A percentile compares a stretch with the other conserved stretches of the same genome.
Conservation (phyloP, 495 filamentous ascomycete species). For the Penicillium psychrofluorescens region DNA sequence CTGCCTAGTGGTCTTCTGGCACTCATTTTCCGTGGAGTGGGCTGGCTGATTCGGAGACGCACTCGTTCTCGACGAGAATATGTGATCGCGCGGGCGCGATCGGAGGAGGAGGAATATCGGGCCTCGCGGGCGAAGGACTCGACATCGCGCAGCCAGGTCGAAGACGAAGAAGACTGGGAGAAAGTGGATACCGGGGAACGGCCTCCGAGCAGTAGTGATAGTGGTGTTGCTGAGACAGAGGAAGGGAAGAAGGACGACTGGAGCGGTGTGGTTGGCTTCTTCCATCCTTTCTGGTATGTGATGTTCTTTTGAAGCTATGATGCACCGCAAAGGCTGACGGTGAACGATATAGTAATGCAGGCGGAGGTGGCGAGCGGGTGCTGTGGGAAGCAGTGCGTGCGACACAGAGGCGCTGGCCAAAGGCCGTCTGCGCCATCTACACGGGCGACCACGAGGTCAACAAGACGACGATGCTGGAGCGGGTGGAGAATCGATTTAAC, state of each 20-base stretch:
- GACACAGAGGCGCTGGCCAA: conserved; percentile 83
- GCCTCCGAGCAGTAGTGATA: conserved; percentile 40
- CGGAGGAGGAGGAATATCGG: conserved; percentile 50
- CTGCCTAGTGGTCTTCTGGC: conserved; percentile 28
- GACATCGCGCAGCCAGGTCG: conserved; percentile 19
- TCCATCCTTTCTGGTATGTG: conserved; percentile 86
- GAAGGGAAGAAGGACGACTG: conserved; percentile 41
- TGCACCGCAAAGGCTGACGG: not conserved
- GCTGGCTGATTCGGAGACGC: conserved; percentile 59
- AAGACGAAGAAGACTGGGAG: conserved; percentile 72
- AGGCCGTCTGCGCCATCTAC: conserved; percentile 83
- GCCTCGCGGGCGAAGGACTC: conserved; percentile 27
- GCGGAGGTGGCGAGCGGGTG: conserved; percentile 91
- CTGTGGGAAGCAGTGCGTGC: conserved; percentile 93
- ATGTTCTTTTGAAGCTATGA: too few species aligned
- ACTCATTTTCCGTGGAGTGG: conserved; percentile 39
- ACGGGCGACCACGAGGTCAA: conserved; percentile 86
- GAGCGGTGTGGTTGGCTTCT: conserved; percentile 86
- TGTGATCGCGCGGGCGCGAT: conserved; percentile 49
- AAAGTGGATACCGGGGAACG: conserved; percentile 54
- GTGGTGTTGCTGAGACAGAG: conserved; percentile 10
- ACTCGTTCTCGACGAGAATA: conserved; percentile 59
- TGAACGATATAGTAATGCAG: conserved; percentile 64
- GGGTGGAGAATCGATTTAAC: conserved; percentile 85
- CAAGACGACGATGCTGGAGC: conserved; percentile 68